phyloP scores from a whole-genome alignment of 2,329 filamentous ascomycete species.

The Neonectria ditissima region DNA sequence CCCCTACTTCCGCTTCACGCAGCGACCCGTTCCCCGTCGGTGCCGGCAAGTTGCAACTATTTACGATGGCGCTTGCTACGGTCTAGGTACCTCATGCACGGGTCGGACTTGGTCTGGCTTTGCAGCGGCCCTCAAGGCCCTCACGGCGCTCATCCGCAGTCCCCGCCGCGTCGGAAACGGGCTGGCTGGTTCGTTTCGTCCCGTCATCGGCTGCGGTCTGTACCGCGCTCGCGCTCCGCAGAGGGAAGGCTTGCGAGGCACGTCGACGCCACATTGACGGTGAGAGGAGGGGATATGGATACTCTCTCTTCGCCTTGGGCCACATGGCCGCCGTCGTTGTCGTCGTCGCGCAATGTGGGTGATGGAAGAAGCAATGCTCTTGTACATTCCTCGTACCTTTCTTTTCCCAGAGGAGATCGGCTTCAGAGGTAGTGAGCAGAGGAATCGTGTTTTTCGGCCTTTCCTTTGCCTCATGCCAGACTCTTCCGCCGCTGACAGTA shows the following conservation, averaged over 20 bases:
- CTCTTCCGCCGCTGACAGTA: not conserved
- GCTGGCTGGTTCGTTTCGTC: not conserved
- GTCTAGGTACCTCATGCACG: slow-evolving; percentile 2
- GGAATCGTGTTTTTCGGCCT: not conserved
- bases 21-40: slow-evolving; percentile 2
- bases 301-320: slow-evolving; percentile 6
- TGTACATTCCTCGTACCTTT: not conserved
- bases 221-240: slow-evolving; percentile 3
- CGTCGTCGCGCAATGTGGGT: slow-evolving; percentile 26
- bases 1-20: slow-evolving; percentile 17
- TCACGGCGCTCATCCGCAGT: slow-evolving; percentile 12
- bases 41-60: slow-evolving; percentile 8
- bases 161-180: not conserved
- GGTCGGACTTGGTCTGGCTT: slow-evolving; percentile 16
- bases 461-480: not conserved
- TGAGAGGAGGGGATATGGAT: slow-evolving; percentile 18
- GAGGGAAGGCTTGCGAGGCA: slow-evolving; percentile 28
- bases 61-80: too few species aligned
- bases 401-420: not conserved
- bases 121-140: slow-evolving; percentile 29
- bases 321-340: slow-evolving; percentile 17
- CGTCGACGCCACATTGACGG: slow-evolving; percentile 34
- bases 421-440: too few species aligned
- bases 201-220: slow-evolving; percentile 12
- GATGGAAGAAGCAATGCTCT: slow-evolving; percentile 13